These are phyloP conservation scores for Lachancea sp. DNA, from an alignment of 805 yeast genomes.

Conservation along the genomic window DNA sequence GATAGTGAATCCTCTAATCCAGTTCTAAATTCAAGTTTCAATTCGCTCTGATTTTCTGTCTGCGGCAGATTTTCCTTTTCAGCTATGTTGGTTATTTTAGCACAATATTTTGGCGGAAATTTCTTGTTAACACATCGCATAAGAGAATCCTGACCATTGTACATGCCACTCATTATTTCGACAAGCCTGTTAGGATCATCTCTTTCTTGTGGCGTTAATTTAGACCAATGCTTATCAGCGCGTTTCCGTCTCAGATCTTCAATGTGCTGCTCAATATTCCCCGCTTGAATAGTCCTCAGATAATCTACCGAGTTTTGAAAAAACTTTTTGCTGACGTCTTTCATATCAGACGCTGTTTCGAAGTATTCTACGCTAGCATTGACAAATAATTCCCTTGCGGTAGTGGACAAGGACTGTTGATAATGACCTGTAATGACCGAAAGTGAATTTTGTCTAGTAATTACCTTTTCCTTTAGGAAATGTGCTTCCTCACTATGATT, in stretches of 20 bases:
- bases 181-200: conserved; percentile 21
- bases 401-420: conserved; percentile 20
- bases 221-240: conserved; percentile 24
- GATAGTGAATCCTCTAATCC: conserved; percentile 12
- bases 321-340: conserved; percentile 18
- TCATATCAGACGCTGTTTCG: conserved; percentile 22
- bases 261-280: conserved; percentile 18
- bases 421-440: conserved; percentile 18
- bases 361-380: conserved; percentile 23
- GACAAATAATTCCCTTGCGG: conserved; percentile 23
- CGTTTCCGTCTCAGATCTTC: conserved; percentile 22
- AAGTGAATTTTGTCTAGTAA: conserved; percentile 18
- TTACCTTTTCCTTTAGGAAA: conserved; percentile 20
- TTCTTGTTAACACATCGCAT: conserved; percentile 16
- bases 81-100: neutral
- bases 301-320: conserved; percentile 19
- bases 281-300: conserved; percentile 16
- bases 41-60: conserved; percentile 2
- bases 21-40: conserved; percentile 8
- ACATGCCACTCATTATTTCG: conserved; percentile 24
- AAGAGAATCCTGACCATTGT: conserved; percentile 22
- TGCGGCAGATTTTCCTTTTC: conserved; percentile 1
- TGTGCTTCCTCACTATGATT: conserved; percentile 21
- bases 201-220: conserved; percentile 18
- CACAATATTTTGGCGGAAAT: conserved; percentile 1